phyloP scores from a whole-genome alignment of 176 grass and related monocot species.

The Avena insularis region DNA sequence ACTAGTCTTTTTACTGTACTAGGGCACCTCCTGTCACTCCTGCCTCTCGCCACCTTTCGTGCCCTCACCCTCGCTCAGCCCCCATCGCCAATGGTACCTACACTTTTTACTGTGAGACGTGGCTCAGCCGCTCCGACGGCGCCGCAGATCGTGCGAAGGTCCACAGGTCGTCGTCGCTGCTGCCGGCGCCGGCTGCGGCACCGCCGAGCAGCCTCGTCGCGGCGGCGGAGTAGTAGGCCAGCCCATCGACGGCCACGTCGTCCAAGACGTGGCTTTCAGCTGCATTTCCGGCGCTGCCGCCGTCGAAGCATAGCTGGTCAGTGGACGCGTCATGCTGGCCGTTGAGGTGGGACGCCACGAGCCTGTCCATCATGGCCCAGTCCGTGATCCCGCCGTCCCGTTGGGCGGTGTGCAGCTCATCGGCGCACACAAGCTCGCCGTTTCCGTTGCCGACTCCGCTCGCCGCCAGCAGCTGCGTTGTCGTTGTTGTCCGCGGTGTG shows the following conservation, averaged over 20 bases:
- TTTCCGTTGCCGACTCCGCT: background rate
- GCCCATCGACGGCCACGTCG: constrained; percentile 25
- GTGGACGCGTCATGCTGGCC: constrained; percentile 65
- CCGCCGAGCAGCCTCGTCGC: constrained; percentile 42
- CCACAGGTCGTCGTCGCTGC: constrained; percentile 84
- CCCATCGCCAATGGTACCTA: background rate
- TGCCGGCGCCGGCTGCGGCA: background rate
- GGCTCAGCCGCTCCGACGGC: constrained; percentile 50
- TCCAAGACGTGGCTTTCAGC: background rate
- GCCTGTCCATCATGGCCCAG: constrained; percentile 91
- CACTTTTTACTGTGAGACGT: constrained; percentile 48
- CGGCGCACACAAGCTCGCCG: constrained; percentile 1
- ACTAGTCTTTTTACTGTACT: constrained; percentile 47
- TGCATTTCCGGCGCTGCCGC: background rate
- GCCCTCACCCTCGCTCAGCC: background rate
- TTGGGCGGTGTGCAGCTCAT: constrained; percentile 15
- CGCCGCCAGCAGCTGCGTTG: background rate
- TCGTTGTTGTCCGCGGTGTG: background rate
- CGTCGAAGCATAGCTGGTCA: constrained; percentile 71
- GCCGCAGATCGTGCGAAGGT: constrained; percentile 64
- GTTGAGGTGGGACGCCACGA: constrained; percentile 93
- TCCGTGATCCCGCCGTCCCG: constrained; percentile 48
- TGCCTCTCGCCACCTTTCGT: constrained; percentile 8
- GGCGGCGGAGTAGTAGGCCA: constrained; percentile 59
- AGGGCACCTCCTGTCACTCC: constrained; percentile 24